Evolutionary conservation across 139 green algal species (phyloP), one percentile per base, ranked within the genome.

Genomic region (Chlorella sorokiniana): DNA sequence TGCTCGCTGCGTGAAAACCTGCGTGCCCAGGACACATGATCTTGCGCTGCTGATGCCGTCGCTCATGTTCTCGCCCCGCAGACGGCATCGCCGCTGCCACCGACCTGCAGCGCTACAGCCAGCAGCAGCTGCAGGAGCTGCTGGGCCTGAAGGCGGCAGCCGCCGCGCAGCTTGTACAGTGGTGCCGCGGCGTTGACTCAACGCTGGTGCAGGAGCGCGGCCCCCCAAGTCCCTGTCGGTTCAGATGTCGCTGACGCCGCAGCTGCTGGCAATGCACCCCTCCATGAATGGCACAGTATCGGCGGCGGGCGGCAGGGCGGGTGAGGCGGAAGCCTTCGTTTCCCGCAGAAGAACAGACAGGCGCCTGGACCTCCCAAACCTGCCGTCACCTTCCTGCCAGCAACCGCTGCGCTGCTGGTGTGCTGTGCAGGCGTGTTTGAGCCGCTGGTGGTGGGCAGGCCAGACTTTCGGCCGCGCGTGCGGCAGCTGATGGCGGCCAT

Each of bases 161-260:
- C 31, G 86, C 86, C 3, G 38, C 52, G 16, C 74, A 80, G 74
- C 83, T 91, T 79, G 35, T 33, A 10, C 62, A 69, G 29, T 86
- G 74, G 63, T 77, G 76, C 25, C 81, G 83, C 27, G 88, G 88
- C 4, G 9, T 64, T 18, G 84, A 89, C 56, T 25, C 40, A 40
- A 44, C 45, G 0, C 56, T 38, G 1, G 88, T 92, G 35, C 48
- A 81, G 76, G 85, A 86, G 33, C 76, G 73, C n/a, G 78, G 78
- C 23, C 88, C 88, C 76, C 88, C 31, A 87, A 89, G 64, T 84
- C 86, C 0, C 52, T 87, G 5, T 84, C 81, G 25, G 82, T 90
- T 6, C 84, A 91, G 73, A 86, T 91, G 87, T 83, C 80, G 0
- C 68, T 91, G 10, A 90, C 87, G 8, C 80, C 86, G 6, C 69